These are phyloP conservation scores for Pythium rishiriense DNA, from an alignment of 352 stramenopile genomes.

Conservation along the genomic window DNA sequence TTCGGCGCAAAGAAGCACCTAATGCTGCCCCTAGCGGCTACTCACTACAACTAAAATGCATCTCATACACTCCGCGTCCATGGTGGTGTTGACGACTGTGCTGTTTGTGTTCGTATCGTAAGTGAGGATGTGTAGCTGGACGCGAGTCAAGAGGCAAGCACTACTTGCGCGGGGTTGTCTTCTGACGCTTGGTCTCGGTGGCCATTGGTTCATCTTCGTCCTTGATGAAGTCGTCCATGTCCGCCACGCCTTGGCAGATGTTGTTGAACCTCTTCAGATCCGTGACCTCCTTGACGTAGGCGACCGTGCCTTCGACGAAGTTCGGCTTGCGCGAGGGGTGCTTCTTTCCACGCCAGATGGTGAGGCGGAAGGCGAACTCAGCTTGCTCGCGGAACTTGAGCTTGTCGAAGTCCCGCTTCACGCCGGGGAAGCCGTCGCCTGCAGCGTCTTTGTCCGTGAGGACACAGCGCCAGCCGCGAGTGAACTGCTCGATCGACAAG, in stretches of 20 bases:
- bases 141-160: too few species aligned
- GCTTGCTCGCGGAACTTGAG: not conserved
- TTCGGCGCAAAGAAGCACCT: too few species aligned
- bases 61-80: too few species aligned
- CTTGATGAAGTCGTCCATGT: conserved; percentile 7
- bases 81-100: too few species aligned
- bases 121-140: too few species aligned
- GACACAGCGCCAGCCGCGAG: not conserved
- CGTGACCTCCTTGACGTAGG: conserved; percentile 1
- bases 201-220: not conserved
- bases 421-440: not conserved
- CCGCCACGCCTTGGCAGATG: not conserved
- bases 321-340: not conserved
- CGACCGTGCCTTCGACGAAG: not conserved
- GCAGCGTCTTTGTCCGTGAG: not conserved
- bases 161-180: too few species aligned
- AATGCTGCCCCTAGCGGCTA: too few species aligned
- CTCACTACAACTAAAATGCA: too few species aligned
- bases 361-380: conserved; percentile 2
- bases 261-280: not conserved
- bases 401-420: not conserved
- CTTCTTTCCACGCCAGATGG: not conserved
- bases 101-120: too few species aligned
- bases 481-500: not conserved
- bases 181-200: too few species aligned